These are phyloP conservation scores for Chrysanthemum seticuspe DNA, from an alignment of 129 eudicot species.

Conservation along the genomic window DNA sequence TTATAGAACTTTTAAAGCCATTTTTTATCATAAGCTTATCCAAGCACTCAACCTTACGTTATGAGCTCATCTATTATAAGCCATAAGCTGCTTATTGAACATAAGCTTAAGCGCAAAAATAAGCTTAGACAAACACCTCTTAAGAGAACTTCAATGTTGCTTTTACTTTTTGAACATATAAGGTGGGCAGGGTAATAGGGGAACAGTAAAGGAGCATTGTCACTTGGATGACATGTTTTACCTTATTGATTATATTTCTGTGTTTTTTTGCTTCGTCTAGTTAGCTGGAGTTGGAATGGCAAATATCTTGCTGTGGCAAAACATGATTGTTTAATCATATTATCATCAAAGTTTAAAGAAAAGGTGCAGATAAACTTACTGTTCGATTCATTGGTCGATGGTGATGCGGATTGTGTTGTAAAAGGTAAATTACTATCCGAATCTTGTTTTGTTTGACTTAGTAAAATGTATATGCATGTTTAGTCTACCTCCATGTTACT, in stretches of 20 bases:
- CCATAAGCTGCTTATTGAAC: too few relatives aligned
- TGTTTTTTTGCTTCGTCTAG: slow-evolving; percentile 32
- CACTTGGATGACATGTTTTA: neutral
- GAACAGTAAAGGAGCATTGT: neutral
- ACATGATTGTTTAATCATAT: slow-evolving; percentile 47
- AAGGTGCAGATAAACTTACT: slow-evolving; percentile 48
- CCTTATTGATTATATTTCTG: neutral
- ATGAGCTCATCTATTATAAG: too few relatives aligned
- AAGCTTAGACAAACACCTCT: neutral
- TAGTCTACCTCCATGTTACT: neutral
- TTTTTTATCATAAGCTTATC: too few relatives aligned
- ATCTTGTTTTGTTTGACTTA: slow-evolving; percentile 5
- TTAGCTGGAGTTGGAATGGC: slow-evolving; percentile 75
- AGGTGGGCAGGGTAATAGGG: neutral
- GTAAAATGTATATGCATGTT: slow-evolving; percentile 10
- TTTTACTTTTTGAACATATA: neutral
- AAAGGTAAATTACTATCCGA: slow-evolving; percentile 46
- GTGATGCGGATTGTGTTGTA: slow-evolving; percentile 36
- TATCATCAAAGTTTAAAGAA: slow-evolving; percentile 67
- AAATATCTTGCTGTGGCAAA: slow-evolving; percentile 68
- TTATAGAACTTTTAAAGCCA: too few relatives aligned
- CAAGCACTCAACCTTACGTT: too few relatives aligned
- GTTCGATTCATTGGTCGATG: slow-evolving; percentile 48
- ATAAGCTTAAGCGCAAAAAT: too few relatives aligned
- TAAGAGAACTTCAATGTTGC: neutral